These are phyloP conservation scores for Oryza punctata DNA, from an alignment of 176 grass and related monocot genomes.

Conservation along the genomic window DNA sequence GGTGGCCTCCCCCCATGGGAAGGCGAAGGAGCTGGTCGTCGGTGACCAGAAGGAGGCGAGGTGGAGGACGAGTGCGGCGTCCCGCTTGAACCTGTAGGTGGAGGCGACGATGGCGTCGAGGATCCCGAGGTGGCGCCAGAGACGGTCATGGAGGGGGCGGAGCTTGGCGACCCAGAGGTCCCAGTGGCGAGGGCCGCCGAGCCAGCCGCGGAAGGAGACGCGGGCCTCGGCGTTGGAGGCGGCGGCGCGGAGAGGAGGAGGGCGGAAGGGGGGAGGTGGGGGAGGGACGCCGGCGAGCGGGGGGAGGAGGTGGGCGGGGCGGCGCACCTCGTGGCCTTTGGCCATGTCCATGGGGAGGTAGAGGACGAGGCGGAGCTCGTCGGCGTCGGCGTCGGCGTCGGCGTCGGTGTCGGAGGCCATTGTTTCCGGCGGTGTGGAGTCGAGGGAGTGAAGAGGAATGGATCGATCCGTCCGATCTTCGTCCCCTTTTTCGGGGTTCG, in stretches of 20 bases:
- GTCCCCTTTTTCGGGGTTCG: too few relatives aligned
- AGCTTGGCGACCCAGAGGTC: conserved; percentile 85
- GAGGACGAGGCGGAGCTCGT: conserved; percentile 41
- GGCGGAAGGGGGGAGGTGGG: conserved; percentile 20
- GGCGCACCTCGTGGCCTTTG: not conserved
- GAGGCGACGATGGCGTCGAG: conserved; percentile 65
- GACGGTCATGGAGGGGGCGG: conserved; percentile 46
- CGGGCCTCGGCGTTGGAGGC: conserved; percentile 48
- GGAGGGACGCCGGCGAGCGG: conserved; percentile 9
- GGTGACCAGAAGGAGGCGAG: conserved; percentile 72
- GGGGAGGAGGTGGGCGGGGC: conserved; percentile 47
- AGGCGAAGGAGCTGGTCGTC: conserved; percentile 64
- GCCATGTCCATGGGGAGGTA: conserved; percentile 43
- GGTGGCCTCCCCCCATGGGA: conserved; percentile 93
- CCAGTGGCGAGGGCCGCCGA: conserved; percentile 64
- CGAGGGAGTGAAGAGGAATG: too few relatives aligned
- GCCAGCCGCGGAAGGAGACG: conserved; percentile 77
- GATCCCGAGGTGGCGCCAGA: conserved; percentile 74
- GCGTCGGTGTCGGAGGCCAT: conserved; percentile 12
- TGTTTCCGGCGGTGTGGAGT: too few relatives aligned
- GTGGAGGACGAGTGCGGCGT: conserved; percentile 50
- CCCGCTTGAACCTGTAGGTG: conserved; percentile 64
- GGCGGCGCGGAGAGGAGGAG: conserved; percentile 33
- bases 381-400: not conserved
- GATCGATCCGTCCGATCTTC: too few relatives aligned